A percentile compares a stretch with the other conserved stretches of the same genome.
Evolutionary conservation across 225 moss, liverwort and hornwort species (phyloP).

Genomic region (Neckera pumila): DNA sequence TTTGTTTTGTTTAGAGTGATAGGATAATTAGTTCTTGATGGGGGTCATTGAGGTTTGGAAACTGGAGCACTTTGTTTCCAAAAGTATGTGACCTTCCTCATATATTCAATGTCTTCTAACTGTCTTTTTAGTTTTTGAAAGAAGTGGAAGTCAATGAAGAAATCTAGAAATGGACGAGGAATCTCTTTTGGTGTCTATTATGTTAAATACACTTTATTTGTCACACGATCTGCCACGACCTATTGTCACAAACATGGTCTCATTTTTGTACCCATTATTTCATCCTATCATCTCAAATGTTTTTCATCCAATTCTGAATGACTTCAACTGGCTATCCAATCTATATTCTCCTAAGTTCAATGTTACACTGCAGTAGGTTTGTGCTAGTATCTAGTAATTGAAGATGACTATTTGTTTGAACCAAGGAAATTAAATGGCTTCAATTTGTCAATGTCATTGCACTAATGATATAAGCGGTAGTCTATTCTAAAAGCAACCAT

Average conservation of each 20-base stretch:
- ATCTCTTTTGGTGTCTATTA: not conserved
- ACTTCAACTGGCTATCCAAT: too few relatives aligned
- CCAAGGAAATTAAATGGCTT: not conserved
- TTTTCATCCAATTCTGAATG: too few relatives aligned
- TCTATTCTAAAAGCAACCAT: not conserved
- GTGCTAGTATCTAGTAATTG: too few relatives aligned
- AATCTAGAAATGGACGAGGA: not conserved
- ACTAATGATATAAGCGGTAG: too few relatives aligned
- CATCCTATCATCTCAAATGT: too few relatives aligned
- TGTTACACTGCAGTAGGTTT: too few relatives aligned
- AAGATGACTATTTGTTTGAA: not conserved
- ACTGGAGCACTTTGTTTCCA: not conserved
- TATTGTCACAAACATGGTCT: too few relatives aligned
- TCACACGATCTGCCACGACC: too few relatives aligned
- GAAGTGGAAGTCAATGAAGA: not conserved
- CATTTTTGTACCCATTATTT: too few relatives aligned
- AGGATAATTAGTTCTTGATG: not conserved
- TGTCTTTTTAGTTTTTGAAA: not conserved
- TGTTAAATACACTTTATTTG: too few relatives aligned
- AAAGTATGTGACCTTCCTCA: not conserved
- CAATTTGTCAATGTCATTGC: not conserved
- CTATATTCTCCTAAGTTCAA: too few relatives aligned
- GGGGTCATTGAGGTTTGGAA: not conserved
- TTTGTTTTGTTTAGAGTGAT: not conserved
- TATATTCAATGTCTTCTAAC: not conserved